These are phyloP conservation scores for Trichoderma atroviride DNA, from an alignment of 2,329 filamentous ascomycete genomes.

Conservation along the genomic window DNA sequence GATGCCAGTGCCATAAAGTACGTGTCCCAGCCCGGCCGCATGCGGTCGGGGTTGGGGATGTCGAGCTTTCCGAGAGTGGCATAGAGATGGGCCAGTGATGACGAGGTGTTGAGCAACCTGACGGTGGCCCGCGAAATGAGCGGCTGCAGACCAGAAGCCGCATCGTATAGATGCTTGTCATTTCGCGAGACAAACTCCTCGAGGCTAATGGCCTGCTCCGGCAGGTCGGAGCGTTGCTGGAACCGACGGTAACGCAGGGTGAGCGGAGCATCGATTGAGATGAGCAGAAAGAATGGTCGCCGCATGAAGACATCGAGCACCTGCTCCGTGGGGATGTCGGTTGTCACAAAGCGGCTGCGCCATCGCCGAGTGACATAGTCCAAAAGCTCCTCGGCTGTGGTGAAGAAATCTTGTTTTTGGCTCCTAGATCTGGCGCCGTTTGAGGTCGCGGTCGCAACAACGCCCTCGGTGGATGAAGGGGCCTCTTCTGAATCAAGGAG, in stretches of 20 bases:
- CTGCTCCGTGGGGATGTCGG: constrained; percentile 73
- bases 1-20: constrained; percentile 99
- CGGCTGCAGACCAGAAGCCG: constrained; percentile 66
- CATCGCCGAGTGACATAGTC: constrained; percentile 85
- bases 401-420: constrained; percentile 50
- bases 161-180: constrained; percentile 76
- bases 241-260: constrained; percentile 82
- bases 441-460: constrained; percentile 31
- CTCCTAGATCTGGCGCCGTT: constrained; percentile 36
- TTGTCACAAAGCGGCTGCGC: constrained; percentile 83
- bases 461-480: constrained; percentile 18
- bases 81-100: constrained; percentile 71
- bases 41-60: constrained; percentile 74
- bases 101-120: constrained; percentile 82
- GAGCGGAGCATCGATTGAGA: constrained; percentile 89
- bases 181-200: constrained; percentile 60
- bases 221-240: constrained; percentile 44
- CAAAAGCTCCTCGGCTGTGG: constrained; percentile 67
- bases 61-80: constrained; percentile 72
- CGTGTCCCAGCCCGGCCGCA: constrained; percentile 90
- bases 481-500: constrained; percentile 43
- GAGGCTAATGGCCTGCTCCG: constrained; percentile 44
- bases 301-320: constrained; percentile 74
- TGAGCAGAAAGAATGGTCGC: constrained; percentile 88
- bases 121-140: constrained; percentile 82